These are phyloP conservation scores for Aphanomyces astaci DNA, from an alignment of 352 stramenopile genomes.

Conservation along the genomic window DNA sequence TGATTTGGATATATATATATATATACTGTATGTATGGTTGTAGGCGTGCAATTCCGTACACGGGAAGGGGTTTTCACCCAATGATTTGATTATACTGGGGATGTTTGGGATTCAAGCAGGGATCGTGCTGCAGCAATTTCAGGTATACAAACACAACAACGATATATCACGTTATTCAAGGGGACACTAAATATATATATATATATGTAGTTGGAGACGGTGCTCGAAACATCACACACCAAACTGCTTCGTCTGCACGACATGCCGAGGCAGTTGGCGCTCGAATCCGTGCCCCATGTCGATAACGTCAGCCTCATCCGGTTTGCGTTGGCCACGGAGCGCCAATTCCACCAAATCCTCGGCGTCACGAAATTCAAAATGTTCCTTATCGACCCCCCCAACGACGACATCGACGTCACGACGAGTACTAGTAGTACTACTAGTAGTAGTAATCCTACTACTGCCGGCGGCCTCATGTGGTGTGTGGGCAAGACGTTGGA, in stretches of 20 bases:
- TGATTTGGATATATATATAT: too few species aligned
- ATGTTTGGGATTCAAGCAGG: slow-evolving; percentile 54
- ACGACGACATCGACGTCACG: not conserved
- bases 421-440: too few species aligned
- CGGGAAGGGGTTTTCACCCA: slow-evolving; percentile 60
- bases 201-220: slow-evolving; percentile 35
- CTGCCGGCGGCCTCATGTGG: not conserved
- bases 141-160: too few species aligned
- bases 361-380: slow-evolving; percentile 57
- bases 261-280: slow-evolving; percentile 40
- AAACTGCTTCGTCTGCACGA: slow-evolving; percentile 47
- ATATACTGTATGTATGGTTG: too few species aligned
- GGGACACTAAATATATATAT: too few species aligned
- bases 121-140: slow-evolving; percentile 44
- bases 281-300: slow-evolving; percentile 24
- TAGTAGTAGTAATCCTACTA: too few species aligned
- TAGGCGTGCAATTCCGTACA: slow-evolving; percentile 65
- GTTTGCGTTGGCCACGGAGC: slow-evolving; percentile 46
- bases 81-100: slow-evolving; percentile 60
- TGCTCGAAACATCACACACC: slow-evolving; percentile 49
- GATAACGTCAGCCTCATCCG: slow-evolving; percentile 33
- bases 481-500: slow-evolving; percentile 17
- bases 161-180: too few species aligned
- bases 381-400: slow-evolving; percentile 40
- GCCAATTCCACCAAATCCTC: slow-evolving; percentile 47